Percentiles rank a stretch among this genome's conserved stretches.
phyloP scores from a whole-genome alignment of 164 flowering plant genomes.

The grape (Vitis vinifera) region DNA sequence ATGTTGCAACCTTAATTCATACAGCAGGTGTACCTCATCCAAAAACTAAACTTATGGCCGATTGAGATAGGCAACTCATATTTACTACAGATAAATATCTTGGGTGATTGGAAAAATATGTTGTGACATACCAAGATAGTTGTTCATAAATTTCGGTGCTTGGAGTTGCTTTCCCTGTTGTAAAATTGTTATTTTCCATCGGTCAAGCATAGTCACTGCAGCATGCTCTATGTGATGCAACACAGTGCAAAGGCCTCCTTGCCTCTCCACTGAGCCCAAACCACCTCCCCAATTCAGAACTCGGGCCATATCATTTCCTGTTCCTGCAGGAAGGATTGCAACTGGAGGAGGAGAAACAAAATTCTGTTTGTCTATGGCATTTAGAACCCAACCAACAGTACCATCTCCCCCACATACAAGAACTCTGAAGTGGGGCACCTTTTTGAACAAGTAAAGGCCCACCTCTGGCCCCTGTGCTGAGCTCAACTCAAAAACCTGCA shows the following conservation, averaged over 20 bases:
- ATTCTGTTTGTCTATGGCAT: constrained; percentile 93
- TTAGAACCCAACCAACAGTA: constrained; percentile 96
- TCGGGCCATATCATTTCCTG: constrained; percentile 97
- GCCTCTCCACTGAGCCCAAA: constrained; percentile 91
- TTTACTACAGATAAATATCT: neutral
- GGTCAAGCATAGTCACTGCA: constrained; percentile 96
- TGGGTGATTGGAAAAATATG: constrained; percentile 2
- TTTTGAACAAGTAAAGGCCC: constrained; percentile 83
- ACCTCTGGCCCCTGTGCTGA: constrained; percentile 86
- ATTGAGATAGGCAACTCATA: neutral
- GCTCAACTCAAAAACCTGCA: constrained; percentile 86
- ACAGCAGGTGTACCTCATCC: neutral
- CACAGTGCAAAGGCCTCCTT: constrained; percentile 87
- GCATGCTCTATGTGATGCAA: constrained; percentile 90
- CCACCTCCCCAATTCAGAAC: constrained; percentile 98
- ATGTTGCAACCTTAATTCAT: neutral
- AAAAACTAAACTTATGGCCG: neutral
- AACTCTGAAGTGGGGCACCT: constrained; percentile 89
- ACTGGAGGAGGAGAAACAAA: constrained; percentile 98
- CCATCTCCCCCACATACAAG: constrained; percentile 99
- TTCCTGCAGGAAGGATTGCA: constrained; percentile 98
- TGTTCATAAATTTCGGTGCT: constrained; percentile 81
- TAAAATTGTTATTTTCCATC: constrained; percentile 78
- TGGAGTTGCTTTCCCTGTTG: constrained; percentile 65
- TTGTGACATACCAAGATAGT: constrained; percentile 74